These are phyloP conservation scores for Ensete ventricosum DNA, from an alignment of 176 grass and related monocot species.

Conservation along the genomic window DNA sequence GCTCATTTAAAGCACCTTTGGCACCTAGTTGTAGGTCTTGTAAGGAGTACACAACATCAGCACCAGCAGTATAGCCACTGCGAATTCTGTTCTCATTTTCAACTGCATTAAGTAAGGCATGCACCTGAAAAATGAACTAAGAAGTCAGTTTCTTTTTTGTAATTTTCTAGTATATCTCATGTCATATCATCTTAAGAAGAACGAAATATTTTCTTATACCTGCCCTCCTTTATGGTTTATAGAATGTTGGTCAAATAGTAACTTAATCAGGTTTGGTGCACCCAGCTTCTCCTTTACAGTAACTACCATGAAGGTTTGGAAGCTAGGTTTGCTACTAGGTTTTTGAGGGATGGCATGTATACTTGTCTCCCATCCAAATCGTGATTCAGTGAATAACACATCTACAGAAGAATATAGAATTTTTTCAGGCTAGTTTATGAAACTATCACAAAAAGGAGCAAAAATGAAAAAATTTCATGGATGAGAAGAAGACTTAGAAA, in stretches of 20 bases:
- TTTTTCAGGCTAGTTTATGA: background rate
- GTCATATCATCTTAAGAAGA: slow-evolving; percentile 11
- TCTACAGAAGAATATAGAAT: slow-evolving; percentile 36
- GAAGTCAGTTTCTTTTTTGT: background rate
- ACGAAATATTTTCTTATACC: slow-evolving; percentile 37
- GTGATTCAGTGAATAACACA: slow-evolving; percentile 68
- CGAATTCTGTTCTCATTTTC: slow-evolving; percentile 65
- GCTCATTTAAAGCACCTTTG: slow-evolving; percentile 60
- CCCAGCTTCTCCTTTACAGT: slow-evolving; percentile 56
- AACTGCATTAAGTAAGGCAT: slow-evolving; percentile 56
- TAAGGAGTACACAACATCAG: slow-evolving; percentile 57
- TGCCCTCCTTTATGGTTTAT: slow-evolving; percentile 60
- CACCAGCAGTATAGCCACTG: slow-evolving; percentile 43
- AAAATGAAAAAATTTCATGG: background rate
- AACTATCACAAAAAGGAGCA: slow-evolving; percentile 1
- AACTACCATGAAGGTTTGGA: slow-evolving; percentile 89
- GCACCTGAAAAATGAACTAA: slow-evolving; percentile 35
- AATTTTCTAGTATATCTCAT: slow-evolving; percentile 12
- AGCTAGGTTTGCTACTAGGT: slow-evolving; percentile 45
- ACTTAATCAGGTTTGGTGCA: slow-evolving; percentile 39
- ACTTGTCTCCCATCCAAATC: slow-evolving; percentile 87
- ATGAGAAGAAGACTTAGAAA: background rate
- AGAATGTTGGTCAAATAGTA: slow-evolving; percentile 34
- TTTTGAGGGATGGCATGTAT: slow-evolving; percentile 65
- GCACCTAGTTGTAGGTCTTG: slow-evolving; percentile 82